Base-by-base conservation (phyloP, 176 grass and related monocot species). In the Triticum urartu region DNA sequence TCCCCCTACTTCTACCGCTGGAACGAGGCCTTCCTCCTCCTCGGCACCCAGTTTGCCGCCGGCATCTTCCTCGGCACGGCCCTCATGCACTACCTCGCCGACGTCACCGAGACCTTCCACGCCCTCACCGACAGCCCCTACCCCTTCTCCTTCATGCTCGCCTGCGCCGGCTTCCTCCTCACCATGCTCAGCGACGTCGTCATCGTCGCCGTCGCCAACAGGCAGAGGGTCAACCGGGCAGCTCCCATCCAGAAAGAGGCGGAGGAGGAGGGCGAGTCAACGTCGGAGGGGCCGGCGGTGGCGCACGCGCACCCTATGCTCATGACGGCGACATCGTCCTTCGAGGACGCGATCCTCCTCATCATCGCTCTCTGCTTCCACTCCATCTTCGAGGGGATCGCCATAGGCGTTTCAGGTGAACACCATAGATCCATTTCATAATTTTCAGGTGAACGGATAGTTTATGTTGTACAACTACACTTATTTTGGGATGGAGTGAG, bases 351-450 rank as follows among this genome's bases (percentile, higher is more conserved):
- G 0, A 18, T 95, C 42, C 89, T 97, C 45, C 92, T 97, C 58
- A 94, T 97, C 20, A 5, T 94, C 3, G 95, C 95, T 8, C 90
- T 97, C 26, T 97, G 95, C 64, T 94, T 94, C 82, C 95, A 95
- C 81, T 97, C 95, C n/a, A 73, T 97, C 68, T 97, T 97, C 65
- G 92, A 95, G 83, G 92, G 92, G 2, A 93, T 97, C 68, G 95
- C 95, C 22, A 90, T 97, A 0, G 92, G 95, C 34, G 92, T 97
- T 5, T 86, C 94, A 70, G 90, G 92, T 92, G 54, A 75, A 21
- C 40, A 24, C 10, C 39, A 24, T 2, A 24, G 2, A 18, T 5
- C 47, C 47, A 50, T 50, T 50, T 50, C 47, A 50, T 52, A 52
- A 17, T 52, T 52, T 15, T 52, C 28, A 30, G 28, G 28, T 30